Conservation (phyloP, 2,329 filamentous ascomycete genomes). For the Aspergillus sergii region DNA sequence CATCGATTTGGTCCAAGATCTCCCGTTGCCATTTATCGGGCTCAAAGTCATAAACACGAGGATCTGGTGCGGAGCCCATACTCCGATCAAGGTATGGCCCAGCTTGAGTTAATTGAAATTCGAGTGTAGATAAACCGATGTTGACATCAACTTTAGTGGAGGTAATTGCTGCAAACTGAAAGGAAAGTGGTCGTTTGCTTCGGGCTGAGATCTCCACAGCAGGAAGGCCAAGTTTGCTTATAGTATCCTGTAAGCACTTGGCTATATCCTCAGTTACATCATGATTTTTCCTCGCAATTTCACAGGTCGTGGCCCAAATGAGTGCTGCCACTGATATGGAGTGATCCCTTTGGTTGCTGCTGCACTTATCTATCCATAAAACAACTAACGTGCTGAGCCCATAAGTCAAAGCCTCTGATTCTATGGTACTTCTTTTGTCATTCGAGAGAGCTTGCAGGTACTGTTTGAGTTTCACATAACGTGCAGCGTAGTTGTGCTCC, state of each 20-base stretch:
- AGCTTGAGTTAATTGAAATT: constrained; percentile 70
- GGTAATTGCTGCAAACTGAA: neutral
- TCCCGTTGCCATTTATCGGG: constrained; percentile 77
- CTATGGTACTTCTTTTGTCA: constrained; percentile 37
- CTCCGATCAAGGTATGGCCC: constrained; percentile 75
- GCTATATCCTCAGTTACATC: neutral
- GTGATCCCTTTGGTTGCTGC: neutral
- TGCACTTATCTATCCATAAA: constrained; percentile 20
- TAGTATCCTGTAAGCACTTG: neutral
- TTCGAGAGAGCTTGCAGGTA: constrained; percentile 3
- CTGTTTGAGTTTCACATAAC: constrained; percentile 7
- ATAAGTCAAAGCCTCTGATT: constrained; percentile 47
- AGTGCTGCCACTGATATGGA: constrained; percentile 10
- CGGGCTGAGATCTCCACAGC: neutral
- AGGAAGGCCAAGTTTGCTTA: neutral
- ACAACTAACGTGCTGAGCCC: constrained; percentile 27
- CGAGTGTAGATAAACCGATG: constrained; percentile 47
- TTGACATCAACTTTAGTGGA: constrained; percentile 33
- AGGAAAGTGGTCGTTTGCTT: neutral
- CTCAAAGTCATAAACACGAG: constrained; percentile 66
- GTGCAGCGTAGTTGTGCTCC: neutral
- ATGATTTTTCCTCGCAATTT: neutral
- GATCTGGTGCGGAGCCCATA: constrained; percentile 68
- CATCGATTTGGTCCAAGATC: constrained; percentile 74
- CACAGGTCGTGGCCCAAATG: constrained; percentile 39